Percentiles rank a stretch among this genome's conserved stretches.
phyloP scores from a whole-genome alignment of 2,329 filamentous ascomycete species.

The Tolypocladium ovalisporum region DNA sequence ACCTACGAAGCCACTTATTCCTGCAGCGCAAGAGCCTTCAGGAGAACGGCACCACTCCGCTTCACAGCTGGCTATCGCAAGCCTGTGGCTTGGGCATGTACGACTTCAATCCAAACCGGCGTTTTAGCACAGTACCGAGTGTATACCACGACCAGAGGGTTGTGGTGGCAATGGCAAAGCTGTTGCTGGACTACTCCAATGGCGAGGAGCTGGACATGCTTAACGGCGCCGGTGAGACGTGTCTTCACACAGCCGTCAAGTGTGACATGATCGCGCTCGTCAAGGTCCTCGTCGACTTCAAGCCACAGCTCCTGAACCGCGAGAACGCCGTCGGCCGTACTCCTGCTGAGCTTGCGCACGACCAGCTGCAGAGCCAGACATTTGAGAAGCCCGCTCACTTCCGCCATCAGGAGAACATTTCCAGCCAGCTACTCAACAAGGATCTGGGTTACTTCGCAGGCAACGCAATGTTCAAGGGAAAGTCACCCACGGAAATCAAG shows the following conservation, averaged over 20 bases:
- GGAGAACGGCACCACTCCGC: conserved; percentile 47
- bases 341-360: conserved; percentile 55
- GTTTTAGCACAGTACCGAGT: conserved; percentile 5
- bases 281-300: conserved; percentile 38
- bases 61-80: conserved; percentile 46
- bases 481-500: conserved; percentile 9
- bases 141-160: conserved; percentile 17
- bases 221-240: conserved; percentile 54
- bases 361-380: conserved; percentile 33
- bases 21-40: conserved; percentile 42
- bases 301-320: conserved; percentile 50
- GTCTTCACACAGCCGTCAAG: conserved; percentile 46
- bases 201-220: conserved; percentile 46
- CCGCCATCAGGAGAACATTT: conserved; percentile 1
- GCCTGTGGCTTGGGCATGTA: conserved; percentile 9
- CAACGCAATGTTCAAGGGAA: conserved; percentile 2
- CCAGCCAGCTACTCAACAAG: conserved; percentile 8
- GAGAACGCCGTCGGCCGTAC: conserved; percentile 72
- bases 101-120: conserved; percentile 4
- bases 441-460: background rate
- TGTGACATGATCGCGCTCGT: conserved; percentile 23
- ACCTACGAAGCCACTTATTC: conserved; percentile 46
- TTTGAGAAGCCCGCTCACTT: conserved; percentile 14
- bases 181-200: conserved; percentile 45
- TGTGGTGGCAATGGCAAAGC: conserved; percentile 29